These are phyloP conservation scores for Chlorella vulgaris DNA, from an alignment of 139 green algal species.

Conservation along the genomic window DNA sequence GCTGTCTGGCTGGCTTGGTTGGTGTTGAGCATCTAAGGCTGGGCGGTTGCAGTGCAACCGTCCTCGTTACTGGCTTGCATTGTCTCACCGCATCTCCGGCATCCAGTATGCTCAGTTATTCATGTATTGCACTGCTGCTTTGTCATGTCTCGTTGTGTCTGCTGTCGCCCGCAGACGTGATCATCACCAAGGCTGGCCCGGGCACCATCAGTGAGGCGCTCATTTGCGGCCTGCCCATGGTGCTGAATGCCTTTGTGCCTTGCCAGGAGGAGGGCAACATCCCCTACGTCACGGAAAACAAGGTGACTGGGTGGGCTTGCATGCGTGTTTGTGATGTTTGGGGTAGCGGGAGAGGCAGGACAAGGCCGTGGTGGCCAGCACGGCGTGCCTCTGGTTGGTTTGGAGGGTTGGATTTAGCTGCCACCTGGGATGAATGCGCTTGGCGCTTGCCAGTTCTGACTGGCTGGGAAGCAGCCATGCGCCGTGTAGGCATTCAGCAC, in stretches of 20 bases:
- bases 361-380: not conserved
- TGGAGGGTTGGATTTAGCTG: too few relatives aligned
- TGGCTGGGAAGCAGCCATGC: not conserved
- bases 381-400: not conserved
- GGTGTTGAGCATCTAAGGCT: not conserved
- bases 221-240: constrained; percentile 92
- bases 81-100: too few relatives aligned
- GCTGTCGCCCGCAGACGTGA: constrained; percentile 67
- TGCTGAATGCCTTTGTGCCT: constrained; percentile 96
- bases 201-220: constrained; percentile 97
- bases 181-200: constrained; percentile 86
- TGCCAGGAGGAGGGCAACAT: constrained; percentile 98
- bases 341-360: not conserved
- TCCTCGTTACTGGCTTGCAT: too few relatives aligned
- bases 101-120: too few relatives aligned
- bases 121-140: too few relatives aligned
- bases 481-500: too few relatives aligned
- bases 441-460: not conserved
- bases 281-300: constrained; percentile 82
- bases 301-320: constrained; percentile 14
- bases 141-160: too few relatives aligned
- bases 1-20: not conserved
- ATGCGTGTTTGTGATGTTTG: not conserved
- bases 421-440: too few relatives aligned
- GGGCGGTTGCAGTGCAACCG: too few relatives aligned